phyloP scores from a whole-genome alignment of 1,284 basidiomycete species.

The Apiotrichum gamsii region DNA sequence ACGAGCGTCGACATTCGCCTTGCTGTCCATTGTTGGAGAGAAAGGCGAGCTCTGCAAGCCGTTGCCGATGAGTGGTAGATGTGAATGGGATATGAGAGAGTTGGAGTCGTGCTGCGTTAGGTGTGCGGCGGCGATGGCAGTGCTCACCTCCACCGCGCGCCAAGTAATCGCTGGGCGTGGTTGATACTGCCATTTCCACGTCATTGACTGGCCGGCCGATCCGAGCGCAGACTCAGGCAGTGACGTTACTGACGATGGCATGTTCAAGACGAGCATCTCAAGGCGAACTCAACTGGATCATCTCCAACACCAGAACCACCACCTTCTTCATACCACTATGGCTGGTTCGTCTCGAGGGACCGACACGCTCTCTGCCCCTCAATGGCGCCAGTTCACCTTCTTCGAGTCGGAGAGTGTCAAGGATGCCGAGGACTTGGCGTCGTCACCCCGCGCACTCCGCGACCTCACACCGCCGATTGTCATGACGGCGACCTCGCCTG shows the following conservation, averaged over 20 bases:
- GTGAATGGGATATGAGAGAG: neutral
- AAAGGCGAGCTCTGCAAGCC: neutral
- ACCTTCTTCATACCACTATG: neutral
- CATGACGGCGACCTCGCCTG: conserved; percentile 31
- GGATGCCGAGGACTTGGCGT: conserved; percentile 68
- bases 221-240: too few species aligned
- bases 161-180: too few species aligned
- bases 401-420: conserved; percentile 58
- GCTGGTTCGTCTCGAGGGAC: conserved; percentile 13
- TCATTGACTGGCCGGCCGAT: too few species aligned
- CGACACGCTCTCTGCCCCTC: conserved; percentile 24
- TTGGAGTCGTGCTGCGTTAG: neutral
- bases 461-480: conserved; percentile 30
- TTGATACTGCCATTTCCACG: neutral
- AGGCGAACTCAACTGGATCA: neutral
- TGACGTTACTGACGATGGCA: too few species aligned
- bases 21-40: conserved; percentile 3
- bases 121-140: neutral
- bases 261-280: too few species aligned
- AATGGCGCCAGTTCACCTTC: conserved; percentile 67
- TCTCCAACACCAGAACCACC: neutral
- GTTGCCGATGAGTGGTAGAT: neutral
- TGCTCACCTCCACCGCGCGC: conserved; percentile 13
- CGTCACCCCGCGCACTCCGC: conserved; percentile 66
- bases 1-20: conserved; percentile 27